phyloP scores from a whole-genome alignment of 202 grass and related monocot genomes.

The Zizania palustris region DNA sequence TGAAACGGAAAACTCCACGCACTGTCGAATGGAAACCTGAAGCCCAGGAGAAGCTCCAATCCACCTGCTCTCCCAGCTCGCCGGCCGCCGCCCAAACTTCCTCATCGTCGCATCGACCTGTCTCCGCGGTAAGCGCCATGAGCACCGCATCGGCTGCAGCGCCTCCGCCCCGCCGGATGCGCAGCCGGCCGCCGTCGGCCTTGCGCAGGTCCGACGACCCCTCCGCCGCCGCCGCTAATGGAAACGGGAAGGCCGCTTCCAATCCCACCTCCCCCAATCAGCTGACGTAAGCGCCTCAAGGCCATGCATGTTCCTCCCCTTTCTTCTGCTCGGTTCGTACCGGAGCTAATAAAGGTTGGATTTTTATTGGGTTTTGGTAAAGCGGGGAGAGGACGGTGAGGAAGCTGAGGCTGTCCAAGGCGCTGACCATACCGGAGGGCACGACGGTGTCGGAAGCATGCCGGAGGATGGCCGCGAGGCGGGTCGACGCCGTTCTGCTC shows the following conservation, averaged over 20 bases:
- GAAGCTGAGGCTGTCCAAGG: slow-evolving; percentile 92
- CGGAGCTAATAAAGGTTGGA: slow-evolving; percentile 31
- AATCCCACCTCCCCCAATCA: slow-evolving; percentile 51
- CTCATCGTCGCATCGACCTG: too few relatives aligned
- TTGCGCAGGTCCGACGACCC: slow-evolving; percentile 50
- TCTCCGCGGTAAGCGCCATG: slow-evolving; percentile 17
- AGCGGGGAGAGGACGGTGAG: slow-evolving; percentile 94
- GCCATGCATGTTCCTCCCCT: neutral
- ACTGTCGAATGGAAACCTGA: slow-evolving; percentile 12
- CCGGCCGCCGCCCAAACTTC: slow-evolving; percentile 20
- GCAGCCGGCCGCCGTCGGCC: slow-evolving; percentile 48
- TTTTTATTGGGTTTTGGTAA: slow-evolving; percentile 29
- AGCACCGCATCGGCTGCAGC: slow-evolving; percentile 37
- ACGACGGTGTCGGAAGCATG: slow-evolving; percentile 86
- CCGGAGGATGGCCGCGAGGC: slow-evolving; percentile 79
- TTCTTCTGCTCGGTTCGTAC: neutral
- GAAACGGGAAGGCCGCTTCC: slow-evolving; percentile 50
- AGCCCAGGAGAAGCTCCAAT: slow-evolving; percentile 17
- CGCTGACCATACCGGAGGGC: slow-evolving; percentile 84
- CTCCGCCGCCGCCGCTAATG: slow-evolving; percentile 39
- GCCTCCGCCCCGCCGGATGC: slow-evolving; percentile 37
- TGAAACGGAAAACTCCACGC: slow-evolving; percentile 24
- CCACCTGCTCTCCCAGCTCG: slow-evolving; percentile 40
- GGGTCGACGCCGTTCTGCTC: slow-evolving; percentile 81
- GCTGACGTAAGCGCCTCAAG: slow-evolving; percentile 42